Conservation (phyloP, 2,329 filamentous ascomycete genomes). For the Aspergillus brunneoviolaceus region DNA sequence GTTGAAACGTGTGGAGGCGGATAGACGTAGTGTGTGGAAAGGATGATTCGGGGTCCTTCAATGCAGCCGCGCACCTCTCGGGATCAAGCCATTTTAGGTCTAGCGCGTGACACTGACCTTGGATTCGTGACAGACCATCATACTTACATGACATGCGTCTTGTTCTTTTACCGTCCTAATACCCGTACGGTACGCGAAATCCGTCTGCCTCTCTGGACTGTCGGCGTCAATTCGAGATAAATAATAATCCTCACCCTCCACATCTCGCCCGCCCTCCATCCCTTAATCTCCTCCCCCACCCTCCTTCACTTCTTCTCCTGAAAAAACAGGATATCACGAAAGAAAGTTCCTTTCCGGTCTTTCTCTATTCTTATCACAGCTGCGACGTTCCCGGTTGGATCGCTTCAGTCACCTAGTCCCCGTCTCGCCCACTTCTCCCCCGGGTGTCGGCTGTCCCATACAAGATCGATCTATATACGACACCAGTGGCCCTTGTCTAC, state of each 20-base stretch:
- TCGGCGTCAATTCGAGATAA: constrained; percentile 9
- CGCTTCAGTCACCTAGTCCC: not conserved
- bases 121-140: constrained; percentile 2
- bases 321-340: not conserved
- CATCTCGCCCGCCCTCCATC: not conserved
- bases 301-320: not conserved
- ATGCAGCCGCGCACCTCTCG: not conserved
- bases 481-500: not conserved
- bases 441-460: not conserved
- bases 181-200: constrained; percentile 11
- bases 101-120: constrained; percentile 19
- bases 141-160: not conserved
- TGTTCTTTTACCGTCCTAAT: constrained; percentile 14
- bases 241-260: not conserved
- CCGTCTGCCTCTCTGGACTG: not conserved
- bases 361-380: not conserved
- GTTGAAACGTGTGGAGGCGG: not conserved
- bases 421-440: not conserved
- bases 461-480: not conserved
- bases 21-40: constrained; percentile 9
- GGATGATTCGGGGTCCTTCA: constrained; percentile 2
- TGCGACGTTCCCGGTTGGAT: not conserved
- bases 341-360: not conserved
- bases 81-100: constrained; percentile 4
- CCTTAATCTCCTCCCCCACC: not conserved